Percentiles rank a stretch among this genome's conserved stretches.
Evolutionary conservation across 2,329 filamentous ascomycete genomes (phyloP).

Genomic region (Pestalotiopsis sp.): DNA sequence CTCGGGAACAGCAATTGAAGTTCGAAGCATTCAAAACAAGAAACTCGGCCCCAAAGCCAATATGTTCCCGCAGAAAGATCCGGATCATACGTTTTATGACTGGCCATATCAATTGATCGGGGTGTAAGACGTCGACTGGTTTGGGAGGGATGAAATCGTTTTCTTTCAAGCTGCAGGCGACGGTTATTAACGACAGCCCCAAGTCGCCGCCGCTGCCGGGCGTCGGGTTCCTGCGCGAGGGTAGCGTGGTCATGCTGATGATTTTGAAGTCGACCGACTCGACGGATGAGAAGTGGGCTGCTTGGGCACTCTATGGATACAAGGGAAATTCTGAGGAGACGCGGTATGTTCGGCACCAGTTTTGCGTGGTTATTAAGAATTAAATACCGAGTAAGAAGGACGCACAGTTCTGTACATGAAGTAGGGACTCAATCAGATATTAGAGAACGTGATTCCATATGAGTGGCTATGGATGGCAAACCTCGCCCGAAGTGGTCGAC

Average conservation of each 20-base stretch:
- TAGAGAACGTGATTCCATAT: too few species aligned
- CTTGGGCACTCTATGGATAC: slow-evolving; percentile 50
- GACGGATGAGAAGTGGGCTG: slow-evolving; percentile 47
- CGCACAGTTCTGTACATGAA: too few species aligned
- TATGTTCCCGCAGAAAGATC: background rate
- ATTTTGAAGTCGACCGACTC: slow-evolving; percentile 54
- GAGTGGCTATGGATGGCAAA: too few species aligned
- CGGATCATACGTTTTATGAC: background rate
- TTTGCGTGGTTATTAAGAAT: background rate
- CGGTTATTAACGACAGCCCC: background rate
- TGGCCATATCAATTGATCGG: background rate
- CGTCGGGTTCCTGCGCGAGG: background rate
- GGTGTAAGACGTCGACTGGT: background rate
- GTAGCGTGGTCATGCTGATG: background rate
- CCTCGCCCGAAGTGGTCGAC: too few species aligned
- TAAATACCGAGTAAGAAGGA: background rate
- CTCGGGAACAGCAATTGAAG: background rate
- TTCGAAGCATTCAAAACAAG: background rate
- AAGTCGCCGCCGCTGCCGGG: background rate
- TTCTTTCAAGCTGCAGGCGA: background rate
- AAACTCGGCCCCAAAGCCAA: background rate
- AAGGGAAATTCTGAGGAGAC: background rate
- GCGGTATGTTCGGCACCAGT: background rate
- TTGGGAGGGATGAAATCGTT: background rate
- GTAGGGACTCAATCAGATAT: too few species aligned